phyloP scores from a whole-genome alignment of 345 rosid species.

The Lepidium africanum region DNA sequence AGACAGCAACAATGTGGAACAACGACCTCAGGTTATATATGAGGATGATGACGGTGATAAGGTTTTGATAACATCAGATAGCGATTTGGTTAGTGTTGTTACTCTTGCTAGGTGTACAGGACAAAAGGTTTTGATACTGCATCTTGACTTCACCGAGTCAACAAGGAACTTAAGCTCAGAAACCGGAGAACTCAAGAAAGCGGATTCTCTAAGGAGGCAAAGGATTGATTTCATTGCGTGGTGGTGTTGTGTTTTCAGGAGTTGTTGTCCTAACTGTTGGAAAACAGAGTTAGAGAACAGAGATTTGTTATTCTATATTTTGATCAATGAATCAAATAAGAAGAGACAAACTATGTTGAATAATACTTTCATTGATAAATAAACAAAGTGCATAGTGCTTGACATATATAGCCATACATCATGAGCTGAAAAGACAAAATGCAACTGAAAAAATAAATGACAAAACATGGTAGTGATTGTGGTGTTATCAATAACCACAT shows the following conservation, averaged over 20 bases:
- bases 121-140: slow-evolving; percentile 76
- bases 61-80: slow-evolving; percentile 63
- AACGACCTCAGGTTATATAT: slow-evolving; percentile 67
- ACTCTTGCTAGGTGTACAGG: slow-evolving; percentile 58
- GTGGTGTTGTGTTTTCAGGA: slow-evolving; percentile 50
- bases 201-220: slow-evolving; percentile 8
- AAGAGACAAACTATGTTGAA: too few relatives aligned
- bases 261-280: slow-evolving; percentile 43
- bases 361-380: too few relatives aligned
- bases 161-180: slow-evolving; percentile 19
- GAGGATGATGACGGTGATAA: slow-evolving; percentile 97
- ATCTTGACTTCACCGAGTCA: slow-evolving; percentile 54
- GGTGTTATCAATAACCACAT: too few relatives aligned
- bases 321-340: too few relatives aligned
- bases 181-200: slow-evolving; percentile 1
- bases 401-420: too few relatives aligned
- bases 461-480: too few relatives aligned
- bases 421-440: too few relatives aligned
- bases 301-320: too few relatives aligned
- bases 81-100: slow-evolving; percentile 69
- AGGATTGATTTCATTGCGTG: slow-evolving; percentile 31
- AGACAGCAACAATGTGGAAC: slow-evolving; percentile 28
- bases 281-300: too few relatives aligned
- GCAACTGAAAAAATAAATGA: too few relatives aligned
- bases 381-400: too few relatives aligned